These are phyloP conservation scores for Lodderomyces oxycetoniae DNA, from an alignment of 1,139 yeast species.

Conservation along the genomic window DNA sequence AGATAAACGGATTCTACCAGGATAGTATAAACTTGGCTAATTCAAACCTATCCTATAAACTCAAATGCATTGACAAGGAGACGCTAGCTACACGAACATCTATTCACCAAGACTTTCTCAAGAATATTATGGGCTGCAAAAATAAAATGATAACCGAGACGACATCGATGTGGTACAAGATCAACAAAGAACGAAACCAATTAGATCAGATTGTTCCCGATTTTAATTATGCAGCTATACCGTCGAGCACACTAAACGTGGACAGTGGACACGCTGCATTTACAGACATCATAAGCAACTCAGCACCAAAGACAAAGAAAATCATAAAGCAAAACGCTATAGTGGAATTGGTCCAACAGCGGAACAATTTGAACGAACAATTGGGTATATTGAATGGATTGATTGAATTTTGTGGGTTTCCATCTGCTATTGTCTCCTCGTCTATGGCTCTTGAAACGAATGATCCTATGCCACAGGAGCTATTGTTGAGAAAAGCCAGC, in stretches of 20 bases:
- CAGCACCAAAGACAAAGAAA: conserved; percentile 29
- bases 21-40: conserved; percentile 65
- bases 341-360: conserved; percentile 47
- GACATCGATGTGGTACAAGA: conserved; percentile 87
- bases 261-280: conserved; percentile 8
- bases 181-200: conserved; percentile 81
- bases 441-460: conserved; percentile 20
- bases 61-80: conserved; percentile 73
- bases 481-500: conserved; percentile 47
- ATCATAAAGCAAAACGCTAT: conserved; percentile 34
- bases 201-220: conserved; percentile 67
- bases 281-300: conserved; percentile 11
- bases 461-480: conserved; percentile 32
- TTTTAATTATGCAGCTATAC: conserved; percentile 34
- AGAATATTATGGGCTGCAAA: conserved; percentile 64
- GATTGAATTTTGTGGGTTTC: conserved; percentile 57
- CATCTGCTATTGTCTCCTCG: conserved; percentile 53
- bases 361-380: conserved; percentile 53
- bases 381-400: conserved; percentile 56
- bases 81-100: conserved; percentile 76
- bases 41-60: conserved; percentile 63
- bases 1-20: conserved; percentile 67
- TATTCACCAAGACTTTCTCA: conserved; percentile 79
- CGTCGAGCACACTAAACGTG: conserved; percentile 17
- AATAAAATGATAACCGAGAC: conserved; percentile 63